A percentile compares a stretch with the other conserved stretches of the same genome.
phyloP scores from a whole-genome alignment of 805 yeast genomes.

The Barnettozyma vustinii region DNA sequence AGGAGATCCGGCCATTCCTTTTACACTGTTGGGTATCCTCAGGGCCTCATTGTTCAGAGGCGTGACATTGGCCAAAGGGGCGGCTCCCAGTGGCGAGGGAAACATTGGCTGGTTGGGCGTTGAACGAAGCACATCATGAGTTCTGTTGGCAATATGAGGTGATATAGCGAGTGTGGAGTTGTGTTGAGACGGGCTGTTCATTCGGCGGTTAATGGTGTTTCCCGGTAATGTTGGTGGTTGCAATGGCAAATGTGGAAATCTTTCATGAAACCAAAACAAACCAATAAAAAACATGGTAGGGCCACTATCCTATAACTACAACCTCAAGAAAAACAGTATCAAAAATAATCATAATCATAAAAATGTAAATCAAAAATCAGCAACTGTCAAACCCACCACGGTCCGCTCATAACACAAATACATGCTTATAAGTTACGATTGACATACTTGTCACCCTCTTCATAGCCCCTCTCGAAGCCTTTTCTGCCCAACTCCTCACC shows the following conservation, averaged over 20 bases:
- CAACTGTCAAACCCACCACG: neutral
- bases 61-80: conserved; percentile 5
- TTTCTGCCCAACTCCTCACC: conserved; percentile 20
- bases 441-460: conserved; percentile 24
- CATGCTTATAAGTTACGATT: conserved; percentile 20
- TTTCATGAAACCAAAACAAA: neutral
- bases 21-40: neutral
- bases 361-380: neutral
- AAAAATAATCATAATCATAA: neutral
- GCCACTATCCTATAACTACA: neutral
- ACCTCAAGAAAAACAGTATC: neutral
- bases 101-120: conserved; percentile 41
- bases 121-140: conserved; percentile 36
- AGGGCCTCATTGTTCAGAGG: conserved; percentile 3
- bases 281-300: neutral
- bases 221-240: neutral
- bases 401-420: no score
- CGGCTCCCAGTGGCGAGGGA: conserved; percentile 32
- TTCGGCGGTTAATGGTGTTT: neutral
- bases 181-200: conserved; percentile 47
- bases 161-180: conserved; percentile 71
- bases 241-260: neutral
- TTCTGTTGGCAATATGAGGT: conserved; percentile 43
- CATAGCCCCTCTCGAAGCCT: conserved; percentile 19
- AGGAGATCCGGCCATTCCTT: neutral